These are phyloP conservation scores for Aspergillus japonicus DNA, from an alignment of 2,329 filamentous ascomycete genomes.

Conservation along the genomic window DNA sequence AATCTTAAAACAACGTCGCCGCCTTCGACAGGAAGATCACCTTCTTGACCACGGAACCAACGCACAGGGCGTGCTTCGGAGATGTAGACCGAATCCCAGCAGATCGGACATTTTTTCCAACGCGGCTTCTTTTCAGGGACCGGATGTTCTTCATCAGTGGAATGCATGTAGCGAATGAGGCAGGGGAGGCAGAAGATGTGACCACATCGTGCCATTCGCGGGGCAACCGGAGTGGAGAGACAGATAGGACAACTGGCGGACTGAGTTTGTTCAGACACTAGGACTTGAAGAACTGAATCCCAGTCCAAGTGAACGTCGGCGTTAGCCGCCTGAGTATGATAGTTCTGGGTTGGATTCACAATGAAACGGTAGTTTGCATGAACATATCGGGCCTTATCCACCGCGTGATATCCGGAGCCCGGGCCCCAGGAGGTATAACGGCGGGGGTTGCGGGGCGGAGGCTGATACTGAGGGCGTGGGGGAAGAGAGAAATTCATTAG, in stretches of 20 bases:
- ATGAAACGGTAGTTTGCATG: conserved; percentile 98
- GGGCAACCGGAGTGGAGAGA: conserved; percentile 85
- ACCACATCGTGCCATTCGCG: conserved; percentile 94
- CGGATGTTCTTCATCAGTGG: conserved; percentile 68
- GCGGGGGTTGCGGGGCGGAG: conserved; percentile 61
- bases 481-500: conserved; percentile 87
- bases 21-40: conserved; percentile 73
- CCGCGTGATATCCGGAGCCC: conserved; percentile 84
- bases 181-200: conserved; percentile 97
- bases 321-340: conserved; percentile 76
- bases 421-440: conserved; percentile 78
- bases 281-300: conserved; percentile 84
- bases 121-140: conserved; percentile 66
- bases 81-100: conserved; percentile 90
- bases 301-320: conserved; percentile 89
- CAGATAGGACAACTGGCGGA: conserved; percentile 90
- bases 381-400: conserved; percentile 87
- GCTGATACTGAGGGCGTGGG: conserved; percentile 61
- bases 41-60: conserved; percentile 88
- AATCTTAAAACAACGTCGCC: conserved; percentile 86
- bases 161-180: conserved; percentile 92
- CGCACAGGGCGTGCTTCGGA: conserved; percentile 84
- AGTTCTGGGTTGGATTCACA: conserved; percentile 77
- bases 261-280: conserved; percentile 88
- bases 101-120: conserved; percentile 96